Conservation (phyloP, 176 grass and related monocot genomes). For the Aegilops tauschii region DNA sequence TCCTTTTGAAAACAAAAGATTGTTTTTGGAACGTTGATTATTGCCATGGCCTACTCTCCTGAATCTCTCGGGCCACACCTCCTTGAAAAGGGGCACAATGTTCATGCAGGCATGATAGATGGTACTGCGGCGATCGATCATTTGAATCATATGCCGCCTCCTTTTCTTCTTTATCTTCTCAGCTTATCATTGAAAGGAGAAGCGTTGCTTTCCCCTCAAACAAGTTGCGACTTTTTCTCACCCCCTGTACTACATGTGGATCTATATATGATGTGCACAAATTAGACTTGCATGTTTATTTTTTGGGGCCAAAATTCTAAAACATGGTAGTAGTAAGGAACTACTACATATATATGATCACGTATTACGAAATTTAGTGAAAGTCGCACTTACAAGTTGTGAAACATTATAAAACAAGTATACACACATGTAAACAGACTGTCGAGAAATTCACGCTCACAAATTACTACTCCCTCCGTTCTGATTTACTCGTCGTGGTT, state of each 20-base stretch:
- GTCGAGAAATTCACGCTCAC: too few species aligned
- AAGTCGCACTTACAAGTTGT: background rate
- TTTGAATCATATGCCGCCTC: constrained; percentile 22
- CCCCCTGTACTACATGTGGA: background rate
- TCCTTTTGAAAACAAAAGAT: background rate
- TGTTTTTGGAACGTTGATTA: constrained; percentile 27
- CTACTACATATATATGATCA: background rate
- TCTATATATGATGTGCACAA: background rate
- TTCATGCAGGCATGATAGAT: constrained; percentile 23
- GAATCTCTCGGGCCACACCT: constrained; percentile 13
- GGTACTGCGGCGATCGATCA: constrained; percentile 20
- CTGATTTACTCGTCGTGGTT: too few species aligned
- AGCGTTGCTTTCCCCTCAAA: constrained; percentile 3
- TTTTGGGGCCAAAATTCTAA: background rate
- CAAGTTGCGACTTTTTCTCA: constrained; percentile 37
- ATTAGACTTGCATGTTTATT: background rate
- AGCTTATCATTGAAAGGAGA: constrained; percentile 18
- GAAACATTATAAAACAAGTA: background rate
- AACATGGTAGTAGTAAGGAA: background rate
- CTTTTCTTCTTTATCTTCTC: constrained; percentile 17
- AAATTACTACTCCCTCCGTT: background rate
- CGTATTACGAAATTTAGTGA: background rate
- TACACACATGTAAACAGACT: too few species aligned
- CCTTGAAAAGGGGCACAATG: background rate
- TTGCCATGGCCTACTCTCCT: constrained; percentile 26